Conservation (phyloP, 2,329 filamentous ascomycete species). For the Aureobasidium sp. region DNA sequence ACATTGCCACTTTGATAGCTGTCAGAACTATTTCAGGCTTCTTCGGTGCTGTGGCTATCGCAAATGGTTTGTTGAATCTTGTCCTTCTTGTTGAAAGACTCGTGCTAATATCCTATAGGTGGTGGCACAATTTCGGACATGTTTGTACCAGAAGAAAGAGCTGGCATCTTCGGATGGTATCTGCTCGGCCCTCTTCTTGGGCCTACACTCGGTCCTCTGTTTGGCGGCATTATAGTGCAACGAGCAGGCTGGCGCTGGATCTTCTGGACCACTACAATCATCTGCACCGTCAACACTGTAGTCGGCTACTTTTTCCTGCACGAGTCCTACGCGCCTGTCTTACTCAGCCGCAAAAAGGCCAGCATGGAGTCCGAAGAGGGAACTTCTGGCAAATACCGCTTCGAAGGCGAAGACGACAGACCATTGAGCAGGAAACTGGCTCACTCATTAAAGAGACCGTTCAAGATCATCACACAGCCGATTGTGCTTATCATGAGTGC, state of each 20-base stretch:
- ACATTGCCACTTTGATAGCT: constrained; percentile 37
- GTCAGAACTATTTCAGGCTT: constrained; percentile 41
- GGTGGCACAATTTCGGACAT: constrained; percentile 31
- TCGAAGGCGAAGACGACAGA: constrained; percentile 35
- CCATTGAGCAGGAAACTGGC: constrained; percentile 31
- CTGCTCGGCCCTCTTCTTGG: constrained; percentile 37
- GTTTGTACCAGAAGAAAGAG: constrained; percentile 39
- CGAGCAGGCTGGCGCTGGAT: constrained; percentile 41
- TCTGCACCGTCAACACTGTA: constrained; percentile 34
- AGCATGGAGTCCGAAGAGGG: constrained; percentile 27
- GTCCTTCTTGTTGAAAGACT: not conserved
- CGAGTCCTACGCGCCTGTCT: constrained; percentile 38
- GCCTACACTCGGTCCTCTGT: constrained; percentile 34
- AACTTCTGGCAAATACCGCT: constrained; percentile 30
- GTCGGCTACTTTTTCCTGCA: constrained; percentile 36
- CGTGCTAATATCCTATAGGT: not conserved
- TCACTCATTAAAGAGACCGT: constrained; percentile 32
- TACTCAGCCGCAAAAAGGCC: constrained; percentile 30
- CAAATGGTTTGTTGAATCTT: constrained; percentile 32
- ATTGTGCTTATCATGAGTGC: constrained; percentile 39
- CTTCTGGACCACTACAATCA: constrained; percentile 40
- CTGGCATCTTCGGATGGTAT: constrained; percentile 40
- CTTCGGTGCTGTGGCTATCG: constrained; percentile 43
- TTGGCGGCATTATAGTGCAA: constrained; percentile 39
- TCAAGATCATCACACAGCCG: constrained; percentile 37